Percentiles rank a stretch among this genome's conserved stretches.
Conservation (phyloP, 768 basidiomycete species). For the Trichaptum fuscoviolaceum region DNA sequence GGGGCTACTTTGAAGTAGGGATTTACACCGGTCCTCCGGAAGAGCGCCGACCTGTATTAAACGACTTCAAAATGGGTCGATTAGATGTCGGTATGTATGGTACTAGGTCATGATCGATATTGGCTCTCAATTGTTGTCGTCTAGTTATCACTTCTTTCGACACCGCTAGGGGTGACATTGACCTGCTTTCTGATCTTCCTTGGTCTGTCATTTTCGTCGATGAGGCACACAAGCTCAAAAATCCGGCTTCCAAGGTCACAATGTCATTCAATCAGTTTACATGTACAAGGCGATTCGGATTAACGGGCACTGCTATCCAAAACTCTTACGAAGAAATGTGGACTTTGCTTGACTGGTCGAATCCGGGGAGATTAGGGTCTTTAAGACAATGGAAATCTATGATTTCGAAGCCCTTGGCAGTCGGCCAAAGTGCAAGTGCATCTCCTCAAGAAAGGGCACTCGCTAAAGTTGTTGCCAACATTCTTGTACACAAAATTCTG, state of each 20-base stretch:
- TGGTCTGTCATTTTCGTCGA: constrained; percentile 79
- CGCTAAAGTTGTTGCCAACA: constrained; percentile 49
- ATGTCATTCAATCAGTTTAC: constrained; percentile 65
- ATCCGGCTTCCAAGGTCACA: constrained; percentile 59
- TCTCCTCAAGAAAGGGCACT: constrained; percentile 55
- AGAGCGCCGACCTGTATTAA: constrained; percentile 51
- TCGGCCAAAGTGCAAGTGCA: constrained; percentile 63
- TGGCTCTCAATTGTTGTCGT: not conserved
- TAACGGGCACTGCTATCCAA: constrained; percentile 83
- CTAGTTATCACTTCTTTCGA: constrained; percentile 82
- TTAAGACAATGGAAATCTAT: constrained; percentile 70
- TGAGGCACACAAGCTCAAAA: constrained; percentile 90
- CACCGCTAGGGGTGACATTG: constrained; percentile 66
- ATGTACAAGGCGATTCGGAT: constrained; percentile 69
- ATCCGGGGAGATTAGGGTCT: constrained; percentile 72
- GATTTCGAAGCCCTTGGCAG: constrained; percentile 60
- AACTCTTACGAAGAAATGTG: constrained; percentile 89
- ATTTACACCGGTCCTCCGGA: constrained; percentile 52
- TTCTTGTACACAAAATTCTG: constrained; percentile 61
- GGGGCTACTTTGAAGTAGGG: constrained; percentile 92
- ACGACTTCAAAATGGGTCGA: constrained; percentile 75
- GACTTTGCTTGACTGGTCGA: constrained; percentile 92
- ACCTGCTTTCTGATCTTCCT: constrained; percentile 57
- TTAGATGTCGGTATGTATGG: constrained; percentile 69
- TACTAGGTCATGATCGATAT: not conserved